phyloP scores from a whole-genome alignment of 306 rosid species.

The Casuarina glauca region DNA sequence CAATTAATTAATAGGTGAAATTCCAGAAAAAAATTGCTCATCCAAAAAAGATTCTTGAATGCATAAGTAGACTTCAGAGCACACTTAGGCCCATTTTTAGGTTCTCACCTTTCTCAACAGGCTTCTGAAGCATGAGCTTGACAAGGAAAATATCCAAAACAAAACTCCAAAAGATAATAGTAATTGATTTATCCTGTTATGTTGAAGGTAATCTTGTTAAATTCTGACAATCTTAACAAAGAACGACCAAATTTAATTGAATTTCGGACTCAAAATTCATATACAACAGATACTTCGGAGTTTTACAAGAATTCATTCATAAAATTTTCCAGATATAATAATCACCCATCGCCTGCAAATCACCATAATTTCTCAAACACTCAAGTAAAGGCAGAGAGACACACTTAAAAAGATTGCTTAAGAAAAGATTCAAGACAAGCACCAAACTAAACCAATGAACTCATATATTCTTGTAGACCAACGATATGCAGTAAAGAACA shows the following conservation, averaged over 20 bases:
- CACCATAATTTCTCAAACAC: background rate
- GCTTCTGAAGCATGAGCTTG: slow-evolving; percentile 56
- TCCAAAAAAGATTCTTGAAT: slow-evolving; percentile 13
- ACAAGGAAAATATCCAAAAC: slow-evolving; percentile 55
- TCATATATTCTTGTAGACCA: background rate
- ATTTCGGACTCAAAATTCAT: background rate
- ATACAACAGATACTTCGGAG: background rate
- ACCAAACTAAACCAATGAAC: background rate
- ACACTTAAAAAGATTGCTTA: background rate
- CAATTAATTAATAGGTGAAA: slow-evolving; percentile 2
- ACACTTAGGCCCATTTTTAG: slow-evolving; percentile 19
- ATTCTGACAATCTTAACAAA: slow-evolving; percentile 10
- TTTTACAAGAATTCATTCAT: background rate
- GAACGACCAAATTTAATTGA: background rate
- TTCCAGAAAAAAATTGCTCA: slow-evolving; percentile 7
- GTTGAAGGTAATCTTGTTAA: slow-evolving; percentile 7
- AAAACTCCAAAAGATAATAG: slow-evolving; percentile 52
- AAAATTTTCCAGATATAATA: background rate
- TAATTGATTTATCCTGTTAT: slow-evolving; percentile 56
- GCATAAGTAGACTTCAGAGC: slow-evolving; percentile 14
- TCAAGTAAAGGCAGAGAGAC: background rate
- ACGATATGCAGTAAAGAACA: background rate
- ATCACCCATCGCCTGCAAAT: background rate
- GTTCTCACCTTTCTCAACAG: slow-evolving; percentile 68
- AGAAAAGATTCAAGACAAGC: background rate